Base-by-base conservation (phyloP, 2,329 filamentous ascomycete species). In the Sporothrix euskadiensis region DNA sequence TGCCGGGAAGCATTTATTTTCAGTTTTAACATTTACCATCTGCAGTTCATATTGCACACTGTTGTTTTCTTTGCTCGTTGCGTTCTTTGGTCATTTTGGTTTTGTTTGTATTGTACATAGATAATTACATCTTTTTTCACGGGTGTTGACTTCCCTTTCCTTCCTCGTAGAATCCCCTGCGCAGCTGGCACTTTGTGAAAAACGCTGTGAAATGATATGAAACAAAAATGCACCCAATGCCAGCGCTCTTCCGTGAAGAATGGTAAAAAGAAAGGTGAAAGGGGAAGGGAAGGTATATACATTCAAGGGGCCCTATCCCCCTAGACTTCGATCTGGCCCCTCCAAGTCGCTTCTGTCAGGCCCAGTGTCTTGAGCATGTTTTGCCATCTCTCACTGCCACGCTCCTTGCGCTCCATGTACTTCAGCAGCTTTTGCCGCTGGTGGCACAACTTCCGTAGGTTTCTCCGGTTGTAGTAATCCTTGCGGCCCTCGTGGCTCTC, bases 381-480 rank as follows among this genome's bases (percentile, higher is more conserved):
- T 81, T 92, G 90, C 93, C 94, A 99, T 81, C 97, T 88, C 73
- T 93, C 91, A 71, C 96, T 94, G 74, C 96, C 96, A 76, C 94
- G 89, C 83, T 99, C 97, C 85, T 94, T 97, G 78, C 86, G 88
- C 83, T 94, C 88, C 85, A 99, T 85, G 82, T 99, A 99, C 77
- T 88, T 88, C 79, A 99, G 83, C 76, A 97, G 83, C 85, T 93
- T 97, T 83, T 98, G 95, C 80, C 96, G 87, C 81, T 90, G 91
- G 82, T 99, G 96, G 71, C 97, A 91, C 79, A 99, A 84, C 75
- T 97, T 79, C 76, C 94, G 87, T 81, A 99, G 80, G 82, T 97
- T 97, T 74, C 94, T 88, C 88, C 97, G 97, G 84, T 98, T 98
- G 81, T 94, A 89, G 85, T 97, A 97, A 81, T 99, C 96, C 81